Evolutionary conservation across 257 asterid species (phyloP).

Genomic region (Echium plantagineum): DNA sequence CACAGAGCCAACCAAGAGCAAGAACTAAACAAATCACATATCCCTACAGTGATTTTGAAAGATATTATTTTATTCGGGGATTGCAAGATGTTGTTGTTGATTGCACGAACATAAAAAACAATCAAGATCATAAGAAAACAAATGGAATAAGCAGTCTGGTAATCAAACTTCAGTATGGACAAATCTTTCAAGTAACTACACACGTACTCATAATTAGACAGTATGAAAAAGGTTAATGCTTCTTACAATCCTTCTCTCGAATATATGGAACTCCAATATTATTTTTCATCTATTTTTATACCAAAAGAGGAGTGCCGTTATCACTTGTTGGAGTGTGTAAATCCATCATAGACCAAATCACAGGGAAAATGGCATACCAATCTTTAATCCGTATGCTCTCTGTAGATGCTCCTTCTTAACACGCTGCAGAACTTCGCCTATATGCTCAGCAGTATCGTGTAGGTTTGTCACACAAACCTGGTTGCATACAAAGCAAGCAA

Average conservation of each 20-base stretch:
- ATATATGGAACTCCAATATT: too few relatives aligned
- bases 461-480: slow-evolving; percentile 92
- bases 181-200: too few relatives aligned
- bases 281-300: too few relatives aligned
- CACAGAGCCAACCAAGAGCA: slow-evolving; percentile 93
- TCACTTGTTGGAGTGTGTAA: too few relatives aligned
- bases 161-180: too few relatives aligned
- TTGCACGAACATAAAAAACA: not conserved
- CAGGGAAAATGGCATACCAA: slow-evolving; percentile 36
- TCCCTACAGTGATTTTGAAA: slow-evolving; percentile 48
- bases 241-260: too few relatives aligned
- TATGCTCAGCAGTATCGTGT: slow-evolving; percentile 92
- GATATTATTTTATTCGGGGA: not conserved
- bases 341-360: not conserved
- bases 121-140: too few relatives aligned
- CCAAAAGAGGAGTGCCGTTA: too few relatives aligned
- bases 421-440: slow-evolving; percentile 84
- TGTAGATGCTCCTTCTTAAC: slow-evolving; percentile 73
- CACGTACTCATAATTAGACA: too few relatives aligned
- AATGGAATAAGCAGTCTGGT: too few relatives aligned
- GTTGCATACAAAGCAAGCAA: slow-evolving; percentile 2
- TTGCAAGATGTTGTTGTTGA: not conserved
- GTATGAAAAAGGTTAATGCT: too few relatives aligned
- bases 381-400: slow-evolving; percentile 72
- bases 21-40: slow-evolving; percentile 59